Evolutionary conservation across 495 filamentous ascomycete species (phyloP).

Genomic region (Penicillium nucicola): DNA sequence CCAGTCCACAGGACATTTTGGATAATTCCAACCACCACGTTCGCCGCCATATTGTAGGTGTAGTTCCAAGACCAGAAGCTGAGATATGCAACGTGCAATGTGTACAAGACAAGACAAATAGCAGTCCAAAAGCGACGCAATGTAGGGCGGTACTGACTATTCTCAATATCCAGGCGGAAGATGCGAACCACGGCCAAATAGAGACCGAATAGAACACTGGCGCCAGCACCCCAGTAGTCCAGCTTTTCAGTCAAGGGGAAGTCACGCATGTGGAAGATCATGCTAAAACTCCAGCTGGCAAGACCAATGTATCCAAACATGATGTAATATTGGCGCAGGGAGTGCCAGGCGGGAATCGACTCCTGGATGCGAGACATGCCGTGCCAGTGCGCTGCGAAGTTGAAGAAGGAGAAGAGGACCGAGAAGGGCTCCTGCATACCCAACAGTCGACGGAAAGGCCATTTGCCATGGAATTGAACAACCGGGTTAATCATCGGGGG

Average conservation of each 20-base stretch:
- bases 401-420: conserved; percentile 88
- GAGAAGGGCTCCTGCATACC: conserved; percentile 94
- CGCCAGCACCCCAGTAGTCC: conserved; percentile 95
- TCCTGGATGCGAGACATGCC: conserved; percentile 70
- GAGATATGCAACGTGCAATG: conserved; percentile 77
- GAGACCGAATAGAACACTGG: conserved; percentile 84
- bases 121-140: conserved; percentile 70
- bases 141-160: conserved; percentile 50
- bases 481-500: conserved; percentile 62
- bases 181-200: conserved; percentile 80
- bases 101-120: conserved; percentile 68
- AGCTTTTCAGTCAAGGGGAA: conserved; percentile 83
- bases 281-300: conserved; percentile 79
- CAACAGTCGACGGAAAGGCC: conserved; percentile 87
- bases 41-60: conserved; percentile 95
- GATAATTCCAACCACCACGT: conserved; percentile 76
- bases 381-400: conserved; percentile 80
- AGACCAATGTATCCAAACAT: conserved; percentile 77
- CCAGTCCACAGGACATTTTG: conserved; percentile 83
- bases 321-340: conserved; percentile 77
- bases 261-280: conserved; percentile 88
- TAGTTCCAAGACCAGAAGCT: conserved; percentile 89
- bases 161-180: conserved; percentile 71
- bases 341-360: conserved; percentile 66
- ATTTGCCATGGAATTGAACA: conserved; percentile 98